These are phyloP conservation scores for Hypoxylon fragiforme DNA, from an alignment of 495 filamentous ascomycete species.

Conservation along the genomic window DNA sequence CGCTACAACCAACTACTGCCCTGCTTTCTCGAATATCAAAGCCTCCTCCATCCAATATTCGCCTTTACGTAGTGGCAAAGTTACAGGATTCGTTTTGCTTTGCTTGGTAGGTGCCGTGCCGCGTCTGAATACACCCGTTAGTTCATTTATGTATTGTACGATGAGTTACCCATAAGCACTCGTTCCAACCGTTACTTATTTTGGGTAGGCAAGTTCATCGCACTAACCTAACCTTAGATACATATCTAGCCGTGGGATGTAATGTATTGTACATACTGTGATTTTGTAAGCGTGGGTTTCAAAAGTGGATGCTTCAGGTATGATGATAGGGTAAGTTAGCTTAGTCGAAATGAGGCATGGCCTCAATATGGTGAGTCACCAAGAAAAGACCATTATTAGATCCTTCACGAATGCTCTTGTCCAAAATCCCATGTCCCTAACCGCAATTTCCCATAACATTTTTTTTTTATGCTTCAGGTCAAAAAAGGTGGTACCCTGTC, in stretches of 20 bases:
- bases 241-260: no score
- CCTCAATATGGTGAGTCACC: constrained; percentile 35
- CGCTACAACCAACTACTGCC: constrained; percentile 7
- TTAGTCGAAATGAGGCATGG: constrained; percentile 14
- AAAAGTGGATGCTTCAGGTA: constrained; percentile 33
- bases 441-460: constrained; percentile 31
- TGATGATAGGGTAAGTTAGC: constrained; percentile 17
- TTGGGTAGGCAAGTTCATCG: not conserved
- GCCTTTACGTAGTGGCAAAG: not conserved
- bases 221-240: not conserved
- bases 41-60: not conserved
- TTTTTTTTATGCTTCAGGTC: constrained; percentile 16
- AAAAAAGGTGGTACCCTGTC: constrained; percentile 37
- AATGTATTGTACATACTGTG: no score
- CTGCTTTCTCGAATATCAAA: not conserved
- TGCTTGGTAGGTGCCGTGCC: constrained; percentile 5
- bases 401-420: constrained; percentile 30
- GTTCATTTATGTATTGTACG: no score
- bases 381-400: constrained; percentile 8
- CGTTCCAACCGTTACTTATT: not conserved
- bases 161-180: not conserved
- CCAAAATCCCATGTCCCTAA: constrained; percentile 23
- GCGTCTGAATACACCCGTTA: constrained; percentile 3
- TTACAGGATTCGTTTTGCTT: no score
- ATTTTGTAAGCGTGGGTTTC: constrained; percentile 4